Conservation (phyloP, 148 eudicot species). For the Diospyros kaki region DNA sequence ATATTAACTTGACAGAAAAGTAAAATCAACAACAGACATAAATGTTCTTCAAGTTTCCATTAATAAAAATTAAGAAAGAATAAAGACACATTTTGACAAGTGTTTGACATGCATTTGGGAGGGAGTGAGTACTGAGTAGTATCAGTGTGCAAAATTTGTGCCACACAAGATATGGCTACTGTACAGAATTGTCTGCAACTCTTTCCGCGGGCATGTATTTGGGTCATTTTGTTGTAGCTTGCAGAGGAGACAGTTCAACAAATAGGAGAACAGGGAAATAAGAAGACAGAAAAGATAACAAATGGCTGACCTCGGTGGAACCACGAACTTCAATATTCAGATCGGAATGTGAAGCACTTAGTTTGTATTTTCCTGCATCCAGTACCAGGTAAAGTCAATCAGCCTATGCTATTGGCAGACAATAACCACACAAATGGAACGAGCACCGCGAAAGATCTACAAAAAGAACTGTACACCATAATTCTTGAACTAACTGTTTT, state of each 20-base stretch:
- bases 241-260: not conserved
- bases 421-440: not conserved
- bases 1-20: too few relatives aligned
- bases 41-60: too few relatives aligned
- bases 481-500: not conserved
- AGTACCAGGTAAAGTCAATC: slow-evolving; percentile 10
- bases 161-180: too few relatives aligned
- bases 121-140: too few relatives aligned
- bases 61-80: too few relatives aligned
- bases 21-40: too few relatives aligned
- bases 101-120: too few relatives aligned
- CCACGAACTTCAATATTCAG: slow-evolving; percentile 69
- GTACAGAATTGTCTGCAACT: too few relatives aligned
- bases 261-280: not conserved
- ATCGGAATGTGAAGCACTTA: slow-evolving; percentile 76
- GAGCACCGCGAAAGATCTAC: not conserved
- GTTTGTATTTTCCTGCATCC: slow-evolving; percentile 68
- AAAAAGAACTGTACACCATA: not conserved
- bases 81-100: too few relatives aligned
- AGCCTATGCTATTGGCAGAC: not conserved
- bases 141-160: too few relatives aligned
- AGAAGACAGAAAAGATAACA: not conserved
- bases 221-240: not conserved
- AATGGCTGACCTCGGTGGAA: slow-evolving; percentile 59
- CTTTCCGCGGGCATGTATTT: not conserved